phyloP scores from a whole-genome alignment of 306 rosid species.

The Fragaria iinumae region DNA sequence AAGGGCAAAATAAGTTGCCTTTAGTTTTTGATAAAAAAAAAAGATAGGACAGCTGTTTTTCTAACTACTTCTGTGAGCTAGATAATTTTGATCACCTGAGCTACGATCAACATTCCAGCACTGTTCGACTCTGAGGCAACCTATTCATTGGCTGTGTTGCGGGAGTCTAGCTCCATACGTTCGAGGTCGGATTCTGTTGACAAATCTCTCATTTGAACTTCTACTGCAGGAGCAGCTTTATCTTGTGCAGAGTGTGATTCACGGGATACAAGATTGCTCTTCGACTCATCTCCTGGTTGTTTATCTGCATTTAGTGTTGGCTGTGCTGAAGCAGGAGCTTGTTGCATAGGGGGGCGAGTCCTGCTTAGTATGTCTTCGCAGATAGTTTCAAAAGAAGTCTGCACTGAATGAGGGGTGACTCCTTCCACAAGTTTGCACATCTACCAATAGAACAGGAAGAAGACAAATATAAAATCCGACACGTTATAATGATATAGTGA shows the following conservation, averaged over 20 bases:
- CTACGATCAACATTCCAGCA: slow-evolving; percentile 15
- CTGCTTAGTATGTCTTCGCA: slow-evolving; percentile 45
- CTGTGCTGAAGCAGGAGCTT: slow-evolving; percentile 26
- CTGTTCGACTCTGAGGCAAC: neutral
- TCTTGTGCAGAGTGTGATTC: slow-evolving; percentile 35
- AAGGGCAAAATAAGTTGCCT: neutral
- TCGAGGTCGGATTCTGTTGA: slow-evolving; percentile 32
- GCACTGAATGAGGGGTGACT: slow-evolving; percentile 36
- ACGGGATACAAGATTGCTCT: slow-evolving; percentile 12
- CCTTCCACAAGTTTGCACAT: slow-evolving; percentile 70
- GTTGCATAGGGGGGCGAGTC: slow-evolving; percentile 42
- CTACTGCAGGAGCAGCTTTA: slow-evolving; percentile 24
- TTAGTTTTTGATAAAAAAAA: neutral
- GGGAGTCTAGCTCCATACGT: slow-evolving; percentile 12
- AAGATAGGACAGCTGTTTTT: neutral
- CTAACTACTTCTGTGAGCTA: neutral
- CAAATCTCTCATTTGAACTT: slow-evolving; percentile 30
- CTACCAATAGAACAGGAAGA: slow-evolving; percentile 41
- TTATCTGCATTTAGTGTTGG: slow-evolving; percentile 4
- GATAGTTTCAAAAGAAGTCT: slow-evolving; percentile 47
- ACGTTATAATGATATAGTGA: neutral
- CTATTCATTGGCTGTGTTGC: slow-evolving; percentile 22
- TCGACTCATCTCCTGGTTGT: slow-evolving; percentile 29
- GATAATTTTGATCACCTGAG: neutral
- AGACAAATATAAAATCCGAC: neutral